A percentile compares a stretch with the other conserved stretches of the same genome.
Conservation (phyloP, 768 basidiomycete species). For the Lactarius akahatsu region DNA sequence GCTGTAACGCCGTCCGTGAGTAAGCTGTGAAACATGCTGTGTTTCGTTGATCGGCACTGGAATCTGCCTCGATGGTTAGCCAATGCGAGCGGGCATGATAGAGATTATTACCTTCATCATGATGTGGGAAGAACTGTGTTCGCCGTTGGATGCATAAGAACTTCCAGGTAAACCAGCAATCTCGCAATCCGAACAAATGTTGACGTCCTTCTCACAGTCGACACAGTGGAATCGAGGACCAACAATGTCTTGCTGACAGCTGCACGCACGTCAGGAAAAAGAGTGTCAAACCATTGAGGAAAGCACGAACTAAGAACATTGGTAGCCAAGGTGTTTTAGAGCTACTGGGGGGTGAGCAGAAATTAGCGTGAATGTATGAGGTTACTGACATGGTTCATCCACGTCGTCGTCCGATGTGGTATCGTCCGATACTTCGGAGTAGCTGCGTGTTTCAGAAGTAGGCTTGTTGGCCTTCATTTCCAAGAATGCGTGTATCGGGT, state of each 20-base stretch:
- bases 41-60: conserved; percentile 83
- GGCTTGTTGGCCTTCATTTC: conserved; percentile 68
- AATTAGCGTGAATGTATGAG: conserved; percentile 6
- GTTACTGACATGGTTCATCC: conserved; percentile 25
- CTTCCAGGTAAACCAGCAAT: conserved; percentile 83
- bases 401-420: conserved; percentile 20
- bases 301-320: conserved; percentile 25
- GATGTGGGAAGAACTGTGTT: conserved; percentile 82
- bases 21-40: conserved; percentile 45
- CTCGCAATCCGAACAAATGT: conserved; percentile 87
- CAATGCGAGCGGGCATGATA: background rate
- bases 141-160: conserved; percentile 70
- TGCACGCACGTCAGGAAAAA: conserved; percentile 34
- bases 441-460: conserved; percentile 39
- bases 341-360: conserved; percentile 11
- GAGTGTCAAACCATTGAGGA: background rate
- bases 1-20: conserved; percentile 13
- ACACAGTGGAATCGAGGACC: conserved; percentile 97
- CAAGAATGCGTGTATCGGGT: conserved; percentile 86
- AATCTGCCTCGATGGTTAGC: conserved; percentile 50
- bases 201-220: conserved; percentile 57
- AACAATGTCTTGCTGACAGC: conserved; percentile 85
- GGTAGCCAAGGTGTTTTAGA: conserved; percentile 22
- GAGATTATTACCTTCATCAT: conserved; percentile 74
- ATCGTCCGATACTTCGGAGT: conserved; percentile 37